Conservation (phyloP, 495 filamentous ascomycete species). For the Polyplosphaeria fusca region DNA sequence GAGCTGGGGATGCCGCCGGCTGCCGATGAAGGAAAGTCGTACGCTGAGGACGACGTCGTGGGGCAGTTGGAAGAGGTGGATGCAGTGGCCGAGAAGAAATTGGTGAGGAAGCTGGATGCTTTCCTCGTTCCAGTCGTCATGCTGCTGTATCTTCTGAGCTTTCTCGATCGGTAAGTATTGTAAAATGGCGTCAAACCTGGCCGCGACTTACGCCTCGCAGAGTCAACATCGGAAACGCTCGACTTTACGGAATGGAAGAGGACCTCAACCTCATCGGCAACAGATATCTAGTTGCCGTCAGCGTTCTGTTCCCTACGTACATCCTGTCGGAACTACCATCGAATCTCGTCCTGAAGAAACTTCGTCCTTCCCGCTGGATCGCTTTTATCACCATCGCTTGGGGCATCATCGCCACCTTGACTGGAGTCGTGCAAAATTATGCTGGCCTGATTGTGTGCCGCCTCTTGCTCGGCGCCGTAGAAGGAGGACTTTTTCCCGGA, state of each 20-base stretch:
- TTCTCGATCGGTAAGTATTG: constrained; percentile 55
- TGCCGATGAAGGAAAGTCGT: constrained; percentile 1
- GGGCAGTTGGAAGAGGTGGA: constrained; percentile 40
- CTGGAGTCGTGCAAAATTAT: constrained; percentile 61
- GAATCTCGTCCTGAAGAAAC: constrained; percentile 62
- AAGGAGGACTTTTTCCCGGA: constrained; percentile 66
- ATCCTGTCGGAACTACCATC: constrained; percentile 60
- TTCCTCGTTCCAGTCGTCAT: constrained; percentile 61
- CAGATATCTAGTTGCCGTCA: constrained; percentile 68
- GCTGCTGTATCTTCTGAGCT: constrained; percentile 61
- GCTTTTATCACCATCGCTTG: constrained; percentile 61
- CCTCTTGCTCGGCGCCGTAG: constrained; percentile 54
- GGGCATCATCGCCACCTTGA: constrained; percentile 69
- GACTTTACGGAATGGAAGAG: constrained; percentile 62
- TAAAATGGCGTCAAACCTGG: too few relatives aligned
- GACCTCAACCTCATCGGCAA: constrained; percentile 61
- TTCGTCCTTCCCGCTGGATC: constrained; percentile 66
- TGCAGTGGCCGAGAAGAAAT: constrained; percentile 44
- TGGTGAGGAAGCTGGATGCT: constrained; percentile 56
- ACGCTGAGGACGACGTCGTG: constrained; percentile 16
- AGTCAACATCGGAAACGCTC: constrained; percentile 78
- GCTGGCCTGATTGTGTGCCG: constrained; percentile 55
- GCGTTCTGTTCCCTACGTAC: constrained; percentile 69
- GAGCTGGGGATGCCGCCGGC: not conserved
- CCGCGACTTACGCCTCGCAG: constrained; percentile 30